Evolutionary conservation across 495 filamentous ascomycete species (phyloP).

Genomic region (Daldinia bambusicola): DNA sequence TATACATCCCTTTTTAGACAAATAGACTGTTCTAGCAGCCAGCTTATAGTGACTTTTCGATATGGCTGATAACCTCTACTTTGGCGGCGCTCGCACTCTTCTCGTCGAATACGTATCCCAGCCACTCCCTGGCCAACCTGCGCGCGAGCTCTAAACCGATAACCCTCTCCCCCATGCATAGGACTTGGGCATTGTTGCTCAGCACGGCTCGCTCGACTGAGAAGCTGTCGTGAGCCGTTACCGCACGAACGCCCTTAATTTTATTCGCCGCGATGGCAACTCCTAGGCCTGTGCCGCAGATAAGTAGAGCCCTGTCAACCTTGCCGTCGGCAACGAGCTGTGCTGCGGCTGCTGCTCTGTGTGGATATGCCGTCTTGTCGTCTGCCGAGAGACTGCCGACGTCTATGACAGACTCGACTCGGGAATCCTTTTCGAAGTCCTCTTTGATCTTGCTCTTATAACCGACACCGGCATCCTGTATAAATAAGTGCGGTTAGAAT

Average conservation of each 20-base stretch:
- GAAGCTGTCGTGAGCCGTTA: conserved; percentile 88
- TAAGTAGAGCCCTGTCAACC: conserved; percentile 81
- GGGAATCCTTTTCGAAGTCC: conserved; percentile 72
- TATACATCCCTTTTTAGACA: too few species aligned
- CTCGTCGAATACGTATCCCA: conserved; percentile 83
- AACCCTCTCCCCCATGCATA: conserved; percentile 88
- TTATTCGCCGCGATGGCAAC: conserved; percentile 91
- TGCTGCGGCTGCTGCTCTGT: conserved; percentile 76
- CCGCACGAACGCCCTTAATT: conserved; percentile 83
- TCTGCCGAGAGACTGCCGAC: conserved; percentile 63
- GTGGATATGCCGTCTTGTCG: conserved; percentile 87
- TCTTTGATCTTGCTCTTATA: conserved; percentile 85
- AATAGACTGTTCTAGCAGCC: too few species aligned
- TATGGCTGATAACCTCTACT: conserved; percentile 77
- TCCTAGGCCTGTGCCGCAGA: conserved; percentile 88
- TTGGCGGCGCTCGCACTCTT: conserved; percentile 76
- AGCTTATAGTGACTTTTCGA: conserved; percentile 65
- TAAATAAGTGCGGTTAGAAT: conserved; percentile 27
- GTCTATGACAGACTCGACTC: conserved; percentile 75
- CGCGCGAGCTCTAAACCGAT: conserved; percentile 82
- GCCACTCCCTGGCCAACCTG: conserved; percentile 81
- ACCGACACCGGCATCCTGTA: conserved; percentile 75
- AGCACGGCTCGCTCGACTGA: conserved; percentile 82
- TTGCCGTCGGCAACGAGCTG: conserved; percentile 73
- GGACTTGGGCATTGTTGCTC: conserved; percentile 87